These are phyloP conservation scores for Fusarium robinianum DNA, from an alignment of 2,329 filamentous ascomycete genomes.

Conservation along the genomic window DNA sequence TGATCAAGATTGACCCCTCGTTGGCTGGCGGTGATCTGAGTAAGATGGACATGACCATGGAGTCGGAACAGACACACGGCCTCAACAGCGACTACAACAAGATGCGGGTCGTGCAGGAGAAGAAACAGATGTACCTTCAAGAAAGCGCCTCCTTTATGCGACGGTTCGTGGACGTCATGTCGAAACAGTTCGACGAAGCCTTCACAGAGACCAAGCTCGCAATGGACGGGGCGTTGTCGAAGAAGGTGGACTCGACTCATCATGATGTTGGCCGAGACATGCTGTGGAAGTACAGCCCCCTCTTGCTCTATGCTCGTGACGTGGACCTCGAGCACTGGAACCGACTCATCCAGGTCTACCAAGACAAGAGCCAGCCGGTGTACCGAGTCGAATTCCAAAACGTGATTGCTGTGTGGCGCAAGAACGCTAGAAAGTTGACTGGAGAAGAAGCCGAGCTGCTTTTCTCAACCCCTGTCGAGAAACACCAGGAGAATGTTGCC, in stretches of 20 bases:
- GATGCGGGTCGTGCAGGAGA: conserved; percentile 93
- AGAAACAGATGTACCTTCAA: conserved; percentile 83
- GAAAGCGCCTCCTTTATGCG: conserved; percentile 79
- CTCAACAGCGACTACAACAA: conserved; percentile 78
- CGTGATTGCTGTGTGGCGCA: conserved; percentile 78
- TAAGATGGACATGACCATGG: conserved; percentile 54
- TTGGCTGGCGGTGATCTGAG: conserved; percentile 60
- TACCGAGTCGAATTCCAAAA: conserved; percentile 85
- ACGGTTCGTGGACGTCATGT: conserved; percentile 80
- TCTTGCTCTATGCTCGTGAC: conserved; percentile 87
- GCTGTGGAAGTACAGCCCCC: conserved; percentile 85
- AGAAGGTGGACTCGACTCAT: conserved; percentile 71
- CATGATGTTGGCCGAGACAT: conserved; percentile 73
- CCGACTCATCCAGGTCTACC: conserved; percentile 77
- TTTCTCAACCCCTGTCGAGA: conserved; percentile 84
- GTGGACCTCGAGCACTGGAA: conserved; percentile 84
- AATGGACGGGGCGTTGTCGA: conserved; percentile 62
- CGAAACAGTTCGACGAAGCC: conserved; percentile 76
- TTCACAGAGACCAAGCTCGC: conserved; percentile 71
- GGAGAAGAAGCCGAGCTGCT: conserved; percentile 81
- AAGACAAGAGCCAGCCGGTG: conserved; percentile 72
- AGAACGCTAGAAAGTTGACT: conserved; percentile 72
- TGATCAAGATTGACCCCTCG: conserved; percentile 89
- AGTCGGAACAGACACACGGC: conserved; percentile 49
- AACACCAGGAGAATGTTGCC: conserved; percentile 76